Evolutionary conservation across 2,329 filamentous ascomycete species (phyloP).

Genomic region (Beauveria brongniartii): DNA sequence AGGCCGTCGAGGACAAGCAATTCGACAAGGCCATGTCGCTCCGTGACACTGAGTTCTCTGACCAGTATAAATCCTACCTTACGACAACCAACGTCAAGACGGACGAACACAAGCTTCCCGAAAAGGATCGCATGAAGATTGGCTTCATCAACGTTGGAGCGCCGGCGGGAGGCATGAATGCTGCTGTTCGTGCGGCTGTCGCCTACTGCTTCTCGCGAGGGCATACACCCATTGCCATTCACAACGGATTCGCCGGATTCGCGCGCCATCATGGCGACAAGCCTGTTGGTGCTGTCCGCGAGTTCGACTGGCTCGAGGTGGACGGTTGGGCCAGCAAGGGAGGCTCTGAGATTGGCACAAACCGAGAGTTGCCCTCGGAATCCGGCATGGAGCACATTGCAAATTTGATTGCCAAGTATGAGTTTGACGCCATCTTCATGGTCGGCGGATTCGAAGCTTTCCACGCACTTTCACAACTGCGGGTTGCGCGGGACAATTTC

Average conservation of each 20-base stretch:
- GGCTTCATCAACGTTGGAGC: conserved; percentile 96
- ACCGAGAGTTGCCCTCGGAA: conserved; percentile 83
- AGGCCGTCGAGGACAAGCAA: conserved; percentile 74
- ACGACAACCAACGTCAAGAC: conserved; percentile 82
- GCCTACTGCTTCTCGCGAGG: conserved; percentile 87
- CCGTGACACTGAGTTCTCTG: conserved; percentile 86
- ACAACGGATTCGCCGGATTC: conserved; percentile 94
- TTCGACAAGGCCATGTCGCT: conserved; percentile 83
- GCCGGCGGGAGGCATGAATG: conserved; percentile 96
- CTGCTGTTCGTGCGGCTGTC: conserved; percentile 84
- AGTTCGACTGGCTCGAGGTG: conserved; percentile 87
- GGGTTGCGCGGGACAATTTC: conserved; percentile 69
- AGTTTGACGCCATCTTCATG: conserved; percentile 85
- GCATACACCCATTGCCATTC: conserved; percentile 86
- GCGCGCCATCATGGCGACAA: conserved; percentile 81
- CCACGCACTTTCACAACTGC: conserved; percentile 80
- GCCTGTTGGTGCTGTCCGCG: conserved; percentile 73
- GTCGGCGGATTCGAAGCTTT: conserved; percentile 96
- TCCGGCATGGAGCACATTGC: conserved; percentile 77
- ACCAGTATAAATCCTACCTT: conserved; percentile 84
- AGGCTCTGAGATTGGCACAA: conserved; percentile 95
- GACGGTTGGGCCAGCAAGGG: conserved; percentile 94
- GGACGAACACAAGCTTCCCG: conserved; percentile 56
- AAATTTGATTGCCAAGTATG: conserved; percentile 73
- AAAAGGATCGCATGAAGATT: conserved; percentile 78